Evolutionary conservation across 495 filamentous ascomycete genomes (phyloP).

Genomic region (Chlorociboria aeruginascens): DNA sequence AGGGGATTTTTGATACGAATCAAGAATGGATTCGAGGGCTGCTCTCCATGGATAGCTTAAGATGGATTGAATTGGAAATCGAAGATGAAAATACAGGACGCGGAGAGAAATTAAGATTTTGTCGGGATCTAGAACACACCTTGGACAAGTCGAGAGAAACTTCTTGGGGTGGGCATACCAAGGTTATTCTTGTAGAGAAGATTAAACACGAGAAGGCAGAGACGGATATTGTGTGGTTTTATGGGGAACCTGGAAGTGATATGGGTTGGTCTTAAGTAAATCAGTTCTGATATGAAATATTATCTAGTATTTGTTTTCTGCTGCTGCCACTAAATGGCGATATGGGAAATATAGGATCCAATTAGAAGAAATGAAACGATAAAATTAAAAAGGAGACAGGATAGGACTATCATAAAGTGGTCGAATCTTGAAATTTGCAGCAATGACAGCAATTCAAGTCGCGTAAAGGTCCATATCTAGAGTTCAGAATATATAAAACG

Average conservation of each 20-base stretch:
- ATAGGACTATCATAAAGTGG: too few relatives aligned
- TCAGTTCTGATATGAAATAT: neutral
- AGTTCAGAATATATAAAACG: too few relatives aligned
- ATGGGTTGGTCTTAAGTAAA: neutral
- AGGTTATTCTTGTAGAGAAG: slow-evolving; percentile 17
- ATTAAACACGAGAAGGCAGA: slow-evolving; percentile 14
- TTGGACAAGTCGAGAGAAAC: neutral
- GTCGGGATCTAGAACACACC: neutral
- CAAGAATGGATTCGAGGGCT: neutral
- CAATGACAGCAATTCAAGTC: too few relatives aligned
- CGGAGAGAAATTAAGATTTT: neutral
- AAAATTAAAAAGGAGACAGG: too few relatives aligned
- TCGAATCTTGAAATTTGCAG: too few relatives aligned
- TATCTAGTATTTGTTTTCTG: too few relatives aligned
- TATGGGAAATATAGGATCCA: too few relatives aligned
- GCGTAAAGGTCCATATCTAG: too few relatives aligned
- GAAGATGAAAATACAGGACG: slow-evolving; percentile 1
- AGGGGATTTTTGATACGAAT: neutral
- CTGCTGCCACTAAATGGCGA: too few relatives aligned
- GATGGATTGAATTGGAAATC: slow-evolving; percentile 1
- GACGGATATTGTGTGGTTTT: slow-evolving; percentile 17
- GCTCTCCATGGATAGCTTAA: neutral
- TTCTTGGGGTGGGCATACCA: neutral
- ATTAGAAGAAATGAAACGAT: too few relatives aligned
- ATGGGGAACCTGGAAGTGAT: slow-evolving; percentile 20